A percentile compares a stretch with the other conserved stretches of the same genome.
Conservation (phyloP, 2,329 filamentous ascomycete species). For the Fusarium palustre region DNA sequence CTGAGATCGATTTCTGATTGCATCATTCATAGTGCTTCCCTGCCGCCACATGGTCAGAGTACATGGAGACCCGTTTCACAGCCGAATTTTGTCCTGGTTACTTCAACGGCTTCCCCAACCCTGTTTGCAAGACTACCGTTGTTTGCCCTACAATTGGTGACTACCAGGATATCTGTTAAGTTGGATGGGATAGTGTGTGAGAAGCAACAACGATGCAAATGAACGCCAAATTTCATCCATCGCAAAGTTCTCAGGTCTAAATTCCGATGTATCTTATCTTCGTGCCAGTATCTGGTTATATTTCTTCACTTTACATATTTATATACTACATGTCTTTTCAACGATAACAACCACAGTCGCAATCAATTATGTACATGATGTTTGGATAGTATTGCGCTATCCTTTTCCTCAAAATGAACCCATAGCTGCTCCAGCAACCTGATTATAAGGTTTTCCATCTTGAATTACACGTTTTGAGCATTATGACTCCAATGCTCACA, state of each 20-base stretch:
- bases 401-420: too few species aligned
- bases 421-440: too few species aligned
- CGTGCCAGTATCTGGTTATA: rapidly evolving
- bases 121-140: background rate
- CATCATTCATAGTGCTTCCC: background rate
- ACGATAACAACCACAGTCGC: rapidly evolving
- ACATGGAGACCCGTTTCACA: background rate
- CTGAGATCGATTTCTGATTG: background rate
- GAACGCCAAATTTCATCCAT: rapidly evolving
- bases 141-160: background rate
- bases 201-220: rapidly evolving
- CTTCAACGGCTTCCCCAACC: background rate
- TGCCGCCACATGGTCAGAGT: background rate
- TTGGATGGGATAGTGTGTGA: too few species aligned
- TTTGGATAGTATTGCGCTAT: too few species aligned
- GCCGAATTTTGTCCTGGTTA: background rate
- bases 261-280: background rate
- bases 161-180: background rate
- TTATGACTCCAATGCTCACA: too few species aligned
- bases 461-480: too few species aligned
- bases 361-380: background rate
- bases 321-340: background rate
- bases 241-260: background rate
- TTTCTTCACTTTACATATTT: background rate
- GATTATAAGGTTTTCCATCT: too few species aligned